Base-by-base conservation (phyloP, 1,284 basidiomycete genomes). In the Fomitopsis betulina region DNA sequence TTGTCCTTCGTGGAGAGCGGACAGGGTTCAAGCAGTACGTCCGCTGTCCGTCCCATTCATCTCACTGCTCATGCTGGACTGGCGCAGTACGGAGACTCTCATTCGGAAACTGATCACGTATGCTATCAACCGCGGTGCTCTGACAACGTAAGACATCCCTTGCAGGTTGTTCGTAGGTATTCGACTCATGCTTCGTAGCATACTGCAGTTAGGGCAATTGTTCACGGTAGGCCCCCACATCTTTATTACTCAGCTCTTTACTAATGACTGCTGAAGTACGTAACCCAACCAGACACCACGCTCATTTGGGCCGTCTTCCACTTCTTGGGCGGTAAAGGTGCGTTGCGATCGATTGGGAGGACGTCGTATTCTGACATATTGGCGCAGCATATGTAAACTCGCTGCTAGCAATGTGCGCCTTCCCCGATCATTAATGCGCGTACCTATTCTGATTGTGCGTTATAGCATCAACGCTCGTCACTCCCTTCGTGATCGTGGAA, bases 261-360 rank as follows among this genome's bases (percentile, higher is more conserved):
- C 27, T 25, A 37, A 45, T 23, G 21, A 4, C 15, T 25, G 10
- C 12, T 3, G 8, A 8, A 56, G 54, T 56, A 56, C 17, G 54
- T 47, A 2, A 9, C 43, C 21, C 13, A 50, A 3, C 54, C 42
- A 8, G 43, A 47, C 13, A 47, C 54, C 5, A 25, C 33, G 13
- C 38, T 56, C 43, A 32, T 56, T n/a, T 56, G 54, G 54, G 45
- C 45, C 7, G 39, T 56, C 3, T 56, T 56, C 32, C 54, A 56
- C 45, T 47, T 56, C 35, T 19, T 45, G 5, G 54, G 45, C 12
- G 21, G 54, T n/a, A 56, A 56, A 38, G 54, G 54, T 56, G 23
- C 21, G 45, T 35, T n/a, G 7, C 4, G 8, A 30, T 25, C 15
- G 12, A 15, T 5, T 7, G 32, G 25, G 7, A 15, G 19, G 8